These are phyloP conservation scores for Flammula alnicola DNA, from an alignment of 1,284 basidiomycete species.

Conservation along the genomic window DNA sequence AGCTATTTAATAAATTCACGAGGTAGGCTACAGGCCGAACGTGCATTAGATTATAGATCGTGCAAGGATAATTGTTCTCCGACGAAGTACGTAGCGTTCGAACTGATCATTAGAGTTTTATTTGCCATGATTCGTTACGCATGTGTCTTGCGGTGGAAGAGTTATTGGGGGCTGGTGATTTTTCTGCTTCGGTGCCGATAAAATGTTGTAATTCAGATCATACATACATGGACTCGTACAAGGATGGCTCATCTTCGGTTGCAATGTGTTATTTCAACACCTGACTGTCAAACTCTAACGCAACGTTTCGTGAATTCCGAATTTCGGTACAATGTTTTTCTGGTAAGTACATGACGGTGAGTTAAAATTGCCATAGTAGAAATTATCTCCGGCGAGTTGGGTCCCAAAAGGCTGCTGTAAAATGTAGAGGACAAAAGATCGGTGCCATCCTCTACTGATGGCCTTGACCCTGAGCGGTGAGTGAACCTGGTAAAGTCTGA, in stretches of 20 bases:
- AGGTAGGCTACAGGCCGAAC: constrained; percentile 32
- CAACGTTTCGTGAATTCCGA: not conserved
- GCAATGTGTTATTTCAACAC: not conserved
- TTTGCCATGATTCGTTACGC: too few species aligned
- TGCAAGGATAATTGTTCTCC: not conserved
- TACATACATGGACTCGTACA: constrained; percentile 1
- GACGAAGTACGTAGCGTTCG: too few species aligned
- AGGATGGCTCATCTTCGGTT: not conserved
- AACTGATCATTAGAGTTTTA: too few species aligned
- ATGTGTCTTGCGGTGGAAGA: too few species aligned
- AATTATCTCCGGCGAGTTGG: not conserved
- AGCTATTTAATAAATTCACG: constrained; percentile 47
- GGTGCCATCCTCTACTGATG: too few species aligned
- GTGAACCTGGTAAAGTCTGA: too few species aligned
- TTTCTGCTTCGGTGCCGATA: not conserved
- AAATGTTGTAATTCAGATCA: not conserved
- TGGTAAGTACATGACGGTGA: too few species aligned
- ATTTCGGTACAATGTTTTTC: not conserved
- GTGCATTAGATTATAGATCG: too few species aligned
- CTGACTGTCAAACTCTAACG: not conserved
- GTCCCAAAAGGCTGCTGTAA: too few species aligned
- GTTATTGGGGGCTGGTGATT: not conserved
- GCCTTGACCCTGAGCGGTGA: too few species aligned
- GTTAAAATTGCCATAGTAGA: not conserved
- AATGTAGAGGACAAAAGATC: too few species aligned